Conservation (phyloP, 495 filamentous ascomycete genomes). For the Xylaria bambusicola region DNA sequence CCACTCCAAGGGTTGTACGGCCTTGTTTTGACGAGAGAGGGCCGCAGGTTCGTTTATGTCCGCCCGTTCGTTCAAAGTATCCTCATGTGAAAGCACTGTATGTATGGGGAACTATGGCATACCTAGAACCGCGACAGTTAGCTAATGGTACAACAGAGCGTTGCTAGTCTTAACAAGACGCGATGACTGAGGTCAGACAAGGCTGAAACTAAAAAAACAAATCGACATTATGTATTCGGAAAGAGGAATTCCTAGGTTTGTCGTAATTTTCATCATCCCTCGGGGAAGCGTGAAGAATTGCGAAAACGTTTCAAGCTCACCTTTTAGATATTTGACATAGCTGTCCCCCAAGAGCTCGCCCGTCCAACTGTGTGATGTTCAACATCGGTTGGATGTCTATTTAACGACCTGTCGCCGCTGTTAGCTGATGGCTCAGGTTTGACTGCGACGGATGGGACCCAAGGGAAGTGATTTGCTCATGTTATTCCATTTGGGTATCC, state of each 20-base stretch:
- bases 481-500: constrained; percentile 68
- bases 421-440: constrained; percentile 3
- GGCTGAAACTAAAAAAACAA: constrained; percentile 96
- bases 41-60: constrained; percentile 79
- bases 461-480: constrained; percentile 53
- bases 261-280: constrained; percentile 83
- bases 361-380: no score
- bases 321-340: constrained; percentile 25
- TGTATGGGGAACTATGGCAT: constrained; percentile 42
- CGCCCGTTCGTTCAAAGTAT: constrained; percentile 98
- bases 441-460: background rate
- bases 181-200: constrained; percentile 74
- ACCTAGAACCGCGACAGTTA: constrained; percentile 54
- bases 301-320: constrained; percentile 17
- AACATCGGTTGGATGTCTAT: background rate
- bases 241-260: constrained; percentile 95
- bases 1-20: constrained; percentile 86
- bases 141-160: constrained; percentile 15
- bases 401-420: constrained; percentile 11
- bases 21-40: constrained; percentile 66
- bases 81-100: constrained; percentile 63
- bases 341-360: no score
- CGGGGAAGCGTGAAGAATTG: constrained; percentile 6
- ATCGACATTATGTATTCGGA: constrained; percentile 88
- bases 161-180: constrained; percentile 33